phyloP scores from a whole-genome alignment of 768 basidiomycete species.

The Galerina sulciceps region DNA sequence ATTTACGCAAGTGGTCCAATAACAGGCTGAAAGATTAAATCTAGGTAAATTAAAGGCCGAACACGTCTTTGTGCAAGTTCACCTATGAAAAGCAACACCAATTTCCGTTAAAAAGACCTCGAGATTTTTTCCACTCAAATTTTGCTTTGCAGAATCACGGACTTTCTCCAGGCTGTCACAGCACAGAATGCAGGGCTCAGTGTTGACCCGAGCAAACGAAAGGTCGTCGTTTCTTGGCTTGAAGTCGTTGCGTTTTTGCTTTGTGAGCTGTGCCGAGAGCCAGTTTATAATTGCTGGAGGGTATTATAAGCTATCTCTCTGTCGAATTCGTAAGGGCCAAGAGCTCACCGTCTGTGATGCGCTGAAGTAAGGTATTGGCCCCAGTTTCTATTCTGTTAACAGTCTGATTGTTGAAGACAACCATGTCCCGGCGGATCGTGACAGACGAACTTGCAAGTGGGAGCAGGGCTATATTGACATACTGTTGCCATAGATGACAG shows the following conservation, averaged over 20 bases:
- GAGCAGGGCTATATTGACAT: constrained; percentile 87
- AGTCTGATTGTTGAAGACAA: constrained; percentile 87
- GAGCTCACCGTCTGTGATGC: constrained; percentile 75
- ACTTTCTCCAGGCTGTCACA: constrained; percentile 87
- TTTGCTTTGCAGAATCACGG: constrained; percentile 73
- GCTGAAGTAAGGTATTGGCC: constrained; percentile 79
- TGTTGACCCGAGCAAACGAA: constrained; percentile 92
- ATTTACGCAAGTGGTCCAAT: constrained; percentile 93
- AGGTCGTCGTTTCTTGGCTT: constrained; percentile 96
- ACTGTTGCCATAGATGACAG: constrained; percentile 97
- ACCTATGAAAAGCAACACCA: constrained; percentile 94
- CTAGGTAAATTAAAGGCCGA: constrained; percentile 1
- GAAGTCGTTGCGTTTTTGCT: constrained; percentile 96
- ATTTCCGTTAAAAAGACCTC: constrained; percentile 93
- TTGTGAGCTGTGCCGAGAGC: constrained; percentile 76
- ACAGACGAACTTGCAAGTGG: constrained; percentile 87
- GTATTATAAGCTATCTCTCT: background rate
- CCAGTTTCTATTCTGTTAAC: constrained; percentile 85
- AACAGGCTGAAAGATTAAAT: constrained; percentile 60
- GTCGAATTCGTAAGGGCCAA: constrained; percentile 4
- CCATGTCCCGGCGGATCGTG: constrained; percentile 90
- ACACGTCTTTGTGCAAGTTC: constrained; percentile 6
- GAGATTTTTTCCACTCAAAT: constrained; percentile 89
- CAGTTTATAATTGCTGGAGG: constrained; percentile 70
- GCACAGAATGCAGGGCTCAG: constrained; percentile 87